phyloP scores from a whole-genome alignment of 1,284 basidiomycete species.

The Erythrobasidium hasegawianum region DNA sequence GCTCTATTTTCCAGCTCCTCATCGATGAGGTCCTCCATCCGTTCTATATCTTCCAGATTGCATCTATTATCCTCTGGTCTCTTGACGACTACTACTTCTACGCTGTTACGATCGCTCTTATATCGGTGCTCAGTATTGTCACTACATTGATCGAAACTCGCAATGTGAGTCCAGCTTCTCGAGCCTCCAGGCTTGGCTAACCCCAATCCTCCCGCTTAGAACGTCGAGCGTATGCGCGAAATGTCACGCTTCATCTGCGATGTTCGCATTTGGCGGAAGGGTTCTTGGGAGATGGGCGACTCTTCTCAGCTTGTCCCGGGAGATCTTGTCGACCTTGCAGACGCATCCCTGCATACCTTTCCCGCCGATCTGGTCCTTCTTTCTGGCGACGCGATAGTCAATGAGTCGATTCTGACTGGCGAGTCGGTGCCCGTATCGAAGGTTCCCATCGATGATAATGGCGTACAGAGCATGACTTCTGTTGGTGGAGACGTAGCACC shows the following conservation, averaged over 20 bases:
- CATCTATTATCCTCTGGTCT: conserved; percentile 89
- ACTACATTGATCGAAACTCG: conserved; percentile 90
- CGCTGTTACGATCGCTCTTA: conserved; percentile 74
- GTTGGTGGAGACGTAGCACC: conserved; percentile 56
- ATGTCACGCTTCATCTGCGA: conserved; percentile 90
- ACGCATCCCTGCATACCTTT: conserved; percentile 67
- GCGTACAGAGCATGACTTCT: conserved; percentile 34
- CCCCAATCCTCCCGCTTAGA: conserved; percentile 55
- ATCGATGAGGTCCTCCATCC: conserved; percentile 93
- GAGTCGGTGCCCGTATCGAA: conserved; percentile 94
- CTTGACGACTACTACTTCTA: conserved; percentile 64
- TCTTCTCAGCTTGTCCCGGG: conserved; percentile 85
- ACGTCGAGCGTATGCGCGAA: conserved; percentile 87
- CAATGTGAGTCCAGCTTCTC: conserved; percentile 56
- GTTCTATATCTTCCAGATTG: conserved; percentile 98
- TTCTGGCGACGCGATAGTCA: conserved; percentile 93
- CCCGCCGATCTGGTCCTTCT: conserved; percentile 90
- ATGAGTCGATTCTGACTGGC: conserved; percentile 97
- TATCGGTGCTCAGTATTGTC: conserved; percentile 78
- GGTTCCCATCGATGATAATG: conserved; percentile 56
- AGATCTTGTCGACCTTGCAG: conserved; percentile 84
- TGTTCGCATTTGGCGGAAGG: conserved; percentile 59
- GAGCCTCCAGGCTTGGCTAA: conserved; percentile 2
- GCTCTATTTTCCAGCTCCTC: conserved; percentile 73
- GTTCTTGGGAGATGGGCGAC: conserved; percentile 63